Base-by-base conservation (phyloP, 2,329 filamentous ascomycete species). In the Alternaria consortialis region DNA sequence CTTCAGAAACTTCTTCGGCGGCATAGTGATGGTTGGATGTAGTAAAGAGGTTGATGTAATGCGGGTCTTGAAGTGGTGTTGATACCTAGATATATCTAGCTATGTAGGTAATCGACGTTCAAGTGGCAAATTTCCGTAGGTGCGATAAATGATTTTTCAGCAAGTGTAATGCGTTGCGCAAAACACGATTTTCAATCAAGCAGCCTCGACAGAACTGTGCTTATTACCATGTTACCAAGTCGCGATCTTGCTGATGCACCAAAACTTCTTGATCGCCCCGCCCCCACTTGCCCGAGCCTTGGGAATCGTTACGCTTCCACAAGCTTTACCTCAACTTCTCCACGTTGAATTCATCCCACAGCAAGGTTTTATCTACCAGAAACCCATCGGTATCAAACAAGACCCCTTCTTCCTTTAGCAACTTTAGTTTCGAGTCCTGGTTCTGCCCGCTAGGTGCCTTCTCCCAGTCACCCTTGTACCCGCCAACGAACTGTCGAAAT, bases 381-480 rank as follows among this genome's bases (percentile, higher is more conserved):
- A 81, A 85, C 1, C 88, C 89, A 36, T 82, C 83, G 12, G 76
- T 82, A 73, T 90, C 86, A 68, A 92, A 87, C 65, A 77, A 79
- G 9, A 92, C 87, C 1, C 90, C 90, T 77, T 92, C 90, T 1
- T 79, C 81, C 61, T 82, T 81, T 63, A 93, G 76, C 54, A 92
- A 72, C 63, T 77, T 75, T 72, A 86, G 83, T 82, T 92, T 92
- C 79, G 89, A 88, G 34, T 84, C 84, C 60, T 90, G 83, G 50
- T 88, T 88, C 59, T 86, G 84, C 1, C 87, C 87, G 67, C 88
- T 85, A 0, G 87, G 88, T 37, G 85, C 83, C 56, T 83, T 83
- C 4, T 87, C 84, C 83, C 87, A 88, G 65, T 87, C 84, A 3
- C 90, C 90, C 77, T 89, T 88, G 81, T 91, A 92, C 0, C 90